Conservation (phyloP, 2,329 filamentous ascomycete species). For the Onygenales sp. region DNA sequence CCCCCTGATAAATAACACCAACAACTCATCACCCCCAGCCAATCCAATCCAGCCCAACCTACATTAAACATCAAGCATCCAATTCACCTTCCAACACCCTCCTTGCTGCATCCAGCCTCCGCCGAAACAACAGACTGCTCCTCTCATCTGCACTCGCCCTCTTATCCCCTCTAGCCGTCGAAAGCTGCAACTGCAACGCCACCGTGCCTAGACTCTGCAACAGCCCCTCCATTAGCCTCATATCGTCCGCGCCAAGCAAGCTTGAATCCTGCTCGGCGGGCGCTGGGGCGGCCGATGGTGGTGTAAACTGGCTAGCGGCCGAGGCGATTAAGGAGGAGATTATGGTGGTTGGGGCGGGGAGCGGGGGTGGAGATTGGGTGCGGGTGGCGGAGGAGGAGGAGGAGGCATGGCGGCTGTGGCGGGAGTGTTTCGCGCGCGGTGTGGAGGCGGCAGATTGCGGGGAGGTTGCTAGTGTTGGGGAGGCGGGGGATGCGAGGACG, state of each 20-base stretch:
- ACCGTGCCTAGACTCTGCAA: slow-evolving; percentile 42
- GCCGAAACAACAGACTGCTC: slow-evolving; percentile 54
- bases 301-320: neutral
- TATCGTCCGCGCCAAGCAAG: slow-evolving; percentile 44
- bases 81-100: slow-evolving; percentile 62
- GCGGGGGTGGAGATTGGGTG: neutral
- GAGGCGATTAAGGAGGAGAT: slow-evolving; percentile 3
- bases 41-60: too few species aligned
- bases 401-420: neutral
- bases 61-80: slow-evolving; percentile 21
- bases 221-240: slow-evolving; percentile 47
- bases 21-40: neutral
- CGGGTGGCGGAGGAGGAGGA: neutral
- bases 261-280: slow-evolving; percentile 23
- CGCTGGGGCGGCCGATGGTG: slow-evolving; percentile 9
- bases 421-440: neutral
- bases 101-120: slow-evolving; percentile 65
- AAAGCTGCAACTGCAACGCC: slow-evolving; percentile 40
- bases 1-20: neutral
- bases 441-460: neutral
- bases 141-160: slow-evolving; percentile 45
- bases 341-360: neutral
- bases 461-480: neutral
- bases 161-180: slow-evolving; percentile 41
- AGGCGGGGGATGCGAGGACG: slow-evolving; percentile 11